These are phyloP conservation scores for Excoecaria agallocha DNA, from an alignment of 345 rosid genomes.

Conservation along the genomic window DNA sequence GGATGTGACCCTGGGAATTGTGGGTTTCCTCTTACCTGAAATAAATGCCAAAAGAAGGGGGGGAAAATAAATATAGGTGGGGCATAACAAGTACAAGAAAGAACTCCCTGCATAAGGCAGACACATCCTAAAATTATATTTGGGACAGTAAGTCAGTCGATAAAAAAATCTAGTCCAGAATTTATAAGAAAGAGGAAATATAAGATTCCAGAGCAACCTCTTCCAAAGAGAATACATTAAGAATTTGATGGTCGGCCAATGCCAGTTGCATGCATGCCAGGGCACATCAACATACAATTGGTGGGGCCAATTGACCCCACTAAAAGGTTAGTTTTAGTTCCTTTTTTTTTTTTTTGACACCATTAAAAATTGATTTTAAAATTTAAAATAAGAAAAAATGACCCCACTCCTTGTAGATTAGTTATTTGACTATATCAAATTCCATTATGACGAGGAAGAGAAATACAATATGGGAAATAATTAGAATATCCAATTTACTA, in stretches of 20 bases:
- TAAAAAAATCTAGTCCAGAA: background rate
- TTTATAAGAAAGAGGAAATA: background rate
- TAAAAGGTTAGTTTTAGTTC: too few relatives aligned
- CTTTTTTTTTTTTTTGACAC: too few relatives aligned
- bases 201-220: background rate
- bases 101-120: background rate
- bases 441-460: too few relatives aligned
- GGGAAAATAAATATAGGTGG: constrained; percentile 3
- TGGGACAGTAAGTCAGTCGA: background rate
- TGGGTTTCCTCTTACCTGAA: constrained; percentile 61
- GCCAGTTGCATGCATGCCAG: background rate
- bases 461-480: too few relatives aligned
- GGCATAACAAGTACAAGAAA: constrained; percentile 10
- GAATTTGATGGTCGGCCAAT: background rate
- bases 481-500: too few relatives aligned
- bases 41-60: constrained; percentile 18
- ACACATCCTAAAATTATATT: background rate
- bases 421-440: too few relatives aligned
- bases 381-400: too few relatives aligned
- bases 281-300: too few relatives aligned
- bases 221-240: background rate
- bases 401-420: too few relatives aligned
- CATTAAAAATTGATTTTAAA: too few relatives aligned
- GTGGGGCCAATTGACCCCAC: too few relatives aligned
- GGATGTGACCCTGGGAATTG: constrained; percentile 90